phyloP scores from a whole-genome alignment of 768 basidiomycete species.

The Dendrothele bispora region DNA sequence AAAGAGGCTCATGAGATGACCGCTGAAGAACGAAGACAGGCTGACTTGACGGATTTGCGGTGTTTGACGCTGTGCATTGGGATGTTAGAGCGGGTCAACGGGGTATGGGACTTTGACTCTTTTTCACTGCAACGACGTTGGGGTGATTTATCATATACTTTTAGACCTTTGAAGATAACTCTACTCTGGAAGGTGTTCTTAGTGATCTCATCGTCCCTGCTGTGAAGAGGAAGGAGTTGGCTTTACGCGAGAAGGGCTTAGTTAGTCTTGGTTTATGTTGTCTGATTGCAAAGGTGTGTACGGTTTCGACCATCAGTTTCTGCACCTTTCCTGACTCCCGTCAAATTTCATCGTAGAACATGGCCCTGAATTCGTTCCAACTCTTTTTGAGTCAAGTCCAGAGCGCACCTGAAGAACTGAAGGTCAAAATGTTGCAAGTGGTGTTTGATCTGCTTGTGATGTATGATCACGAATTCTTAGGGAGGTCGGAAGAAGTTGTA shows the following conservation, averaged over 20 bases:
- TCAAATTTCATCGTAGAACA: constrained; percentile 36
- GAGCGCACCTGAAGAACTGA: constrained; percentile 72
- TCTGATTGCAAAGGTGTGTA: constrained; percentile 71
- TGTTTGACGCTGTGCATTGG: constrained; percentile 83
- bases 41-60: constrained; percentile 75
- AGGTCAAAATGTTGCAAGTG: constrained; percentile 77
- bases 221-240: constrained; percentile 83
- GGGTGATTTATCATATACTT: too few relatives aligned
- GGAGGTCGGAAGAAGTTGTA: constrained; percentile 44
- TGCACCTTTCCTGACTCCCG: not conserved
- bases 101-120: constrained; percentile 52
- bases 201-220: constrained; percentile 88
- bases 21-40: constrained; percentile 61
- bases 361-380: constrained; percentile 70
- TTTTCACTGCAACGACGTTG: constrained; percentile 14
- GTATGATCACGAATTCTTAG: constrained; percentile 79
- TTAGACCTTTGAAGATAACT: constrained; percentile 73
- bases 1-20: constrained; percentile 61
- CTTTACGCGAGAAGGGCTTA: constrained; percentile 78
- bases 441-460: constrained; percentile 91
- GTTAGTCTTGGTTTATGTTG: constrained; percentile 82
- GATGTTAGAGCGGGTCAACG: constrained; percentile 87
- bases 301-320: too few relatives aligned
- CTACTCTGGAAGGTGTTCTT: constrained; percentile 79
- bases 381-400: constrained; percentile 85